Percentiles rank a stretch among this genome's conserved stretches.
These are phyloP conservation scores for Penicillium sp. DNA, from an alignment of 2,329 filamentous ascomycete species.

Conservation along the genomic window DNA sequence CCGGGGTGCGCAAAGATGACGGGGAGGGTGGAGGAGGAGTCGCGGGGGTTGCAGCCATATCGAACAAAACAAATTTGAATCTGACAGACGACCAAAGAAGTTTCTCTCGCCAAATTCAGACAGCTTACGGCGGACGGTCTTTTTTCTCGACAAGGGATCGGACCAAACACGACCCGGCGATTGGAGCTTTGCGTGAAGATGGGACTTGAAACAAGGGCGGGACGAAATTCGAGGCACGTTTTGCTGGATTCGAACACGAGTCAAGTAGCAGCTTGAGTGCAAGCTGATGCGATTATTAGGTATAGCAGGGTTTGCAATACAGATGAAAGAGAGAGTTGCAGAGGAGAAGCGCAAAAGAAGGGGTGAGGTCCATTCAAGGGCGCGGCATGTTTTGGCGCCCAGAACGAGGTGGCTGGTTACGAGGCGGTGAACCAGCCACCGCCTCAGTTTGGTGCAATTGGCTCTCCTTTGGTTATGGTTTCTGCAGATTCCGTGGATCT, in stretches of 20 bases:
- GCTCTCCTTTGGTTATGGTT: neutral
- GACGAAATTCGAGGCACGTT: neutral
- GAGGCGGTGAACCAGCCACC: constrained; percentile 14
- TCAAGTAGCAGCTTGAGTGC: neutral
- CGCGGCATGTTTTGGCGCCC: constrained; percentile 23
- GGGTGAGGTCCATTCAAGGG: constrained; percentile 21
- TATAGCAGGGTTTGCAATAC: neutral
- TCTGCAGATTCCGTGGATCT: constrained; percentile 13
- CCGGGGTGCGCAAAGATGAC: constrained; percentile 44
- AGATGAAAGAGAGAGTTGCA: constrained; percentile 6
- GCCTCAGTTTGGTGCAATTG: constrained; percentile 12
- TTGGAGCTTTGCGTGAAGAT: constrained; percentile 4
- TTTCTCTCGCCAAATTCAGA: neutral
- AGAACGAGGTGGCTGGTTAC: constrained; percentile 10
- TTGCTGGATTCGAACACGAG: neutral
- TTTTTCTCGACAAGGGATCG: neutral
- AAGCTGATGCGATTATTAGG: neutral
- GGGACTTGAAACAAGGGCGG: constrained; percentile 17
- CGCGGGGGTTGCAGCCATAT: constrained; percentile 52
- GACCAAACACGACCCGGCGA: neutral
- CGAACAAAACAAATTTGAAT: constrained; percentile 17
- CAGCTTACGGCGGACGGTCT: neutral
- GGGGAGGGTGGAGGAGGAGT: constrained; percentile 48
- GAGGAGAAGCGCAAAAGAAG: constrained; percentile 17
- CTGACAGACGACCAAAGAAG: neutral